Base-by-base conservation (phyloP, 164 flowering plant genomes). In the Umbilicus rupestris region DNA sequence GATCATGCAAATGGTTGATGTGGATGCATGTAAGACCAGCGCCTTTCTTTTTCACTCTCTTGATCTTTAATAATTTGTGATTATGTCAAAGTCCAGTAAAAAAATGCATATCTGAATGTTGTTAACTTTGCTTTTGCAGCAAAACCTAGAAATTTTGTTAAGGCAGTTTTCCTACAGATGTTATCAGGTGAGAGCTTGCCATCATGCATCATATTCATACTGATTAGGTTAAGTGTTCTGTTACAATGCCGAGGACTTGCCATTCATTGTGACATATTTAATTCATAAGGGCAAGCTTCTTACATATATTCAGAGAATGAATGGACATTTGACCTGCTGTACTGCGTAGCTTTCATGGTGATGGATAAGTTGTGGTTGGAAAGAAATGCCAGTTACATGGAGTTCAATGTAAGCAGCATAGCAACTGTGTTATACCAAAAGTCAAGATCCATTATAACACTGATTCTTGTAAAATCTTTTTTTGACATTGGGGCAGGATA, bases 1-100 rank as follows among this genome's bases (percentile, higher is more conserved):
- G 98, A 79, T 92, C 70, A 84, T 87, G 84, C 92, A 92, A 71
- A 92, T 92, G 95, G 88, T 92, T 73, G 92, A 92, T 69, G 81
- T 89, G 55, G 84, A 88, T 64, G 81, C 89, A 26, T 42, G 97
- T 89, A 80, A 78, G 82, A 15, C 41, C 12, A 26, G 44, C 57
- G 64, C 14, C 66, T 8, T 37, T 0, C 29, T 19, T 57, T 22
- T n/a, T 30, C 6, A 26, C 42, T 24, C 12, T 14, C 42, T 26
- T 20, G 20, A 52, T 41, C 9, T 31, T 8, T 2, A 8, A 46
- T 29, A 19, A 5, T 29, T 17, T n/a, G 1, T 66, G 16, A 20
- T 15, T 64, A 19, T 15, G 16, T 42, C 29, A 19, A 35, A 3
- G 47, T 64, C 30, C 9, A 42, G 29, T 37, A 41, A 41, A 64